These are phyloP conservation scores for Populus trichocarpa DNA, from an alignment of 441 rosid genomes.

Conservation along the genomic window DNA sequence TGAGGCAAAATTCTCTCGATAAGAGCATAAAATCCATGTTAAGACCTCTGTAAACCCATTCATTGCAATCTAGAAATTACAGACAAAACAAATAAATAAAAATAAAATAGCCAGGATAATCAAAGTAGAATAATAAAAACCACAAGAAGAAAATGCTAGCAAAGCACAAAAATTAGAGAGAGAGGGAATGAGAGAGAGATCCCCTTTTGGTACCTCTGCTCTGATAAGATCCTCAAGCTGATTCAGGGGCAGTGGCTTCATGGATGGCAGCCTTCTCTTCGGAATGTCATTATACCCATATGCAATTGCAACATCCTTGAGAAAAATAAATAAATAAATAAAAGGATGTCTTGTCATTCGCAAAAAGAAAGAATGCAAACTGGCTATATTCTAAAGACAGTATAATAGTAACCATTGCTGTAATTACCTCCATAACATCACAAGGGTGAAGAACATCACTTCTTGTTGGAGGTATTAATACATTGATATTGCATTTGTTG, in stretches of 20 bases:
- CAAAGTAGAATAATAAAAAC: not conserved
- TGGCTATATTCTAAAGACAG: not conserved
- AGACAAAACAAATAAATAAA: slow-evolving; percentile 6
- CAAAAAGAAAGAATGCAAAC: not conserved
- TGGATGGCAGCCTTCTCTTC: slow-evolving; percentile 56
- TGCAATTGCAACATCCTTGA: slow-evolving; percentile 95
- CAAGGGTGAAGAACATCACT: slow-evolving; percentile 97
- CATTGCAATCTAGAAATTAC: slow-evolving; percentile 59
- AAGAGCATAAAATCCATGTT: slow-evolving; percentile 77
- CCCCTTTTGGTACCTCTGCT: slow-evolving; percentile 50
- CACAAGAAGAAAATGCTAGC: not conserved
- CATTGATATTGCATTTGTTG: slow-evolving; percentile 42
- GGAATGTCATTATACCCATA: slow-evolving; percentile 86
- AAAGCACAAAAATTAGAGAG: not conserved
- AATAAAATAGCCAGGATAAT: slow-evolving; percentile 6
- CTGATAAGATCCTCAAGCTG: slow-evolving; percentile 84
- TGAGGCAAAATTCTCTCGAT: slow-evolving; percentile 65
- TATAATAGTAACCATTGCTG: slow-evolving; percentile 4
- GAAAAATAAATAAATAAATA: slow-evolving; percentile 54
- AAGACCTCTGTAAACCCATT: slow-evolving; percentile 77
- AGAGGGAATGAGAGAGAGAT: slow-evolving; percentile 6
- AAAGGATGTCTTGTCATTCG: slow-evolving; percentile 10
- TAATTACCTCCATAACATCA: slow-evolving; percentile 93
- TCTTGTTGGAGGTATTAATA: slow-evolving; percentile 80
- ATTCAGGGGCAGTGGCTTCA: slow-evolving; percentile 69